These are phyloP conservation scores for Terana coerulea DNA, from an alignment of 768 basidiomycete species.

Conservation along the genomic window DNA sequence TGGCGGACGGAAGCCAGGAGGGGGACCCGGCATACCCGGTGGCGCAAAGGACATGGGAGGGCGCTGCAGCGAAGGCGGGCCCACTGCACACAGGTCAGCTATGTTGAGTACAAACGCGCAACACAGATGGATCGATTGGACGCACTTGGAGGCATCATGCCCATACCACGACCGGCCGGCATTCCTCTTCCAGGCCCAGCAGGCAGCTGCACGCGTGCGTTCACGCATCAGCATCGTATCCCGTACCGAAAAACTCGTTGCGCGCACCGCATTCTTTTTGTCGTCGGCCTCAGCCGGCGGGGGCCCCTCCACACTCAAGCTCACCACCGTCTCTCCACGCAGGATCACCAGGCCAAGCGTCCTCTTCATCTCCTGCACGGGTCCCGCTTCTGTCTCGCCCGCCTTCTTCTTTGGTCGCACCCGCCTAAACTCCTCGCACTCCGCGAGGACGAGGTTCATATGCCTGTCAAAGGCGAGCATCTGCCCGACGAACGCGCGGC, in stretches of 20 bases:
- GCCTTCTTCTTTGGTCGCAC: conserved; percentile 90
- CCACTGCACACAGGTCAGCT: conserved; percentile 47
- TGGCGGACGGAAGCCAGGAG: conserved; percentile 81
- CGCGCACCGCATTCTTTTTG: conserved; percentile 72
- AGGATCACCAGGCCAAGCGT: conserved; percentile 95
- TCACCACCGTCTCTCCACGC: conserved; percentile 95
- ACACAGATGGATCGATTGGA: conserved; percentile 17
- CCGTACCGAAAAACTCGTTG: not conserved
- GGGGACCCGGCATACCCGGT: conserved; percentile 83
- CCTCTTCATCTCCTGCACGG: conserved; percentile 93
- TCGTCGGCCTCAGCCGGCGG: conserved; percentile 90
- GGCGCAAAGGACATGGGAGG: conserved; percentile 64
- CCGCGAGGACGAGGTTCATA: conserved; percentile 98
- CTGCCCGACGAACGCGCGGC: conserved; percentile 91
- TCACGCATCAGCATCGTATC: conserved; percentile 12
- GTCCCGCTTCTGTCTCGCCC: conserved; percentile 66
- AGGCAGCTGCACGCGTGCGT: conserved; percentile 52
- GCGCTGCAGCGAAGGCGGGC: conserved; percentile 55
- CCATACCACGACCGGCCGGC: conserved; percentile 96
- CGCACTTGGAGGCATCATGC: conserved; percentile 86
- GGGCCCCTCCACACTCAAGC: conserved; percentile 91
- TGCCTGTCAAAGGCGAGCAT: conserved; percentile 99
- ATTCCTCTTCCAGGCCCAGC: conserved; percentile 91
- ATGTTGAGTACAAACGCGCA: conserved; percentile 10
- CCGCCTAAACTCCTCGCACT: conserved; percentile 96